Evolutionary conservation across 2,329 filamentous ascomycete genomes (phyloP), one percentile per base, ranked within the genome.

Genomic region (Aquanectria penicillioides): DNA sequence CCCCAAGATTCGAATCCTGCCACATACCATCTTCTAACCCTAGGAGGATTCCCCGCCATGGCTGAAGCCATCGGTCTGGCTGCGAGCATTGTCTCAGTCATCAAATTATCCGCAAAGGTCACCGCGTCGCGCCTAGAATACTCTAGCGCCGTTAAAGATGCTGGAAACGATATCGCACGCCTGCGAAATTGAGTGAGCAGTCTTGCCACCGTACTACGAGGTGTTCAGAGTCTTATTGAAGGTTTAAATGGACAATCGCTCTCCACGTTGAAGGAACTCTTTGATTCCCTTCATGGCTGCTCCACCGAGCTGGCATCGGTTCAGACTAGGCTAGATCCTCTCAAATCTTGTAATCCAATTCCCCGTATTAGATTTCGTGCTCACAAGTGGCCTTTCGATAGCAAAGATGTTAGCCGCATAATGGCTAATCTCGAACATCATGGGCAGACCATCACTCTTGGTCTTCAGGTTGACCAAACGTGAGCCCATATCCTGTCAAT

Each of bases 311-410:
- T 62, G 13, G 25, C 5, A 20, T 13, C 40, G 15, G 8, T 62
- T 18, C n/a, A 57, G 17, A 57, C 12, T 22, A 53, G 43, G 49
- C 43, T 59, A 31, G 38, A 54, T 54, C 33, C 37, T 10, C 22
- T 29, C 15, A 53, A 49, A 26, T 15, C 29, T 31, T 20, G 36
- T 2, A 49, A 48, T 25, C 13, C 29, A 20, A 62, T 59, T 41
- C 31, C 29, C 26, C 47, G 47, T 9, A 20, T 62, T 22, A 43
- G 56, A 13, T 22, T 59, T 12, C 37, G 37, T 46, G 56, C 51
- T 34, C 41, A 57, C 8, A 59, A 37, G 31, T 62, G 51, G 60
- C 56, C 47, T 17, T 59, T 62, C 10, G 15, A 59, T 36, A 59
- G 50, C n/a, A 62, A 52, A 29, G 50, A 62, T 29, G 47, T 60